Conservation (phyloP, 1,139 yeast genomes). For the Zhuliangozyma parablackwelliae region DNA sequence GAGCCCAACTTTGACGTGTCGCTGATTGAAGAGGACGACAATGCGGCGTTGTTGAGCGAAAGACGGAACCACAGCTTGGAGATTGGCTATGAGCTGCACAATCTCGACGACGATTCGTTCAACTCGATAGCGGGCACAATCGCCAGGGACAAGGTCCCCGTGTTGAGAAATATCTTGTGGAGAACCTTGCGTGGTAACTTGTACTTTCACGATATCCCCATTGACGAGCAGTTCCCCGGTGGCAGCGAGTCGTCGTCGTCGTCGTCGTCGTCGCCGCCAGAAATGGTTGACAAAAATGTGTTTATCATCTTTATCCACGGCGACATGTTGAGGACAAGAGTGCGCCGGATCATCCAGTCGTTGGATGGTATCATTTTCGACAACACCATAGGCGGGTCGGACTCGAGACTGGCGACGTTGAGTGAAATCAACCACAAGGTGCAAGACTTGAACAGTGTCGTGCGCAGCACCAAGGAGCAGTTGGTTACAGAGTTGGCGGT, state of each 20-base stretch:
- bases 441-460: conserved; percentile 48
- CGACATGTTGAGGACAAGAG: conserved; percentile 59
- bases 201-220: conserved; percentile 46
- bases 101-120: conserved; percentile 42
- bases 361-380: conserved; percentile 73
- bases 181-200: conserved; percentile 53
- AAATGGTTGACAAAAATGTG: conserved; percentile 58
- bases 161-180: conserved; percentile 52
- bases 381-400: conserved; percentile 54
- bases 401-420: conserved; percentile 51
- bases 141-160: conserved; percentile 38
- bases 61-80: conserved; percentile 24
- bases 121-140: conserved; percentile 51
- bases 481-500: conserved; percentile 66
- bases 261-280: conserved; percentile 34
- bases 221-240: conserved; percentile 30
- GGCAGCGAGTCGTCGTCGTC: too few species aligned
- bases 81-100: conserved; percentile 20
- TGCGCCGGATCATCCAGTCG: conserved; percentile 74
- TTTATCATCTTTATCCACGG: conserved; percentile 91
- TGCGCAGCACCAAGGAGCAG: conserved; percentile 66
- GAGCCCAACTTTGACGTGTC: conserved; percentile 7
- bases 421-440: conserved; percentile 55
- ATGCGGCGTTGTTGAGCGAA: conserved; percentile 29
- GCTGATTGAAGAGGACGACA: conserved; percentile 24